Base-by-base conservation (phyloP, 108 stramenopile genomes). In the Mayamaea pseudoterrestris region DNA sequence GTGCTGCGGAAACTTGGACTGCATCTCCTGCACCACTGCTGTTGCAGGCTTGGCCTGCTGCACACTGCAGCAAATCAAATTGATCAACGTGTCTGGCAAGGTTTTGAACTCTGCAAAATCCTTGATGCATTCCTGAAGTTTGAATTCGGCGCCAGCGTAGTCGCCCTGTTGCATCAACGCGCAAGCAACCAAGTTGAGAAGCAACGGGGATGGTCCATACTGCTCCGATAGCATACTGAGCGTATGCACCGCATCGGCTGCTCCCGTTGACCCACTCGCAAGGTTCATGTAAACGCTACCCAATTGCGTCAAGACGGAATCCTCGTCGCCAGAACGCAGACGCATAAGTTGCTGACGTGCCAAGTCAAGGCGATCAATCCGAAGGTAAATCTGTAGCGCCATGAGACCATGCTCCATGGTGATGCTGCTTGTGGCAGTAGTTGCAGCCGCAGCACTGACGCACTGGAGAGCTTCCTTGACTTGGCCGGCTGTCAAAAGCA, bases 361-460 rank as follows among this genome's bases (percentile, higher is more conserved):
- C 57, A 97, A 71, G 61, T 98, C 98, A 12, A 91, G 43, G 5
- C 98, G 78, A 75, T 95, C 89, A 59, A 98, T 80, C 45, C 81
- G 73, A 24, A 98, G 68, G n/a, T 86, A 96, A 50, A 97, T 86
- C 62, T 96, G 90, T 20, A 92, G 61, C 43, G 66, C 56, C 57
- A 90, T 54, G 32, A 80, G 61, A n/a, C 68, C 66, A 42, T 96
- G 93, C 54, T 98, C 95, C 87, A 98, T 75, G 41, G 84, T 83
- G n/a, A n/a, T n/a, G n/a, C n/a, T n/a, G n/a, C n/a, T n/a, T n/a
- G n/a, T n/a, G n/a, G n/a, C n/a, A n/a, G n/a, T n/a, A n/a, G n/a
- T n/a, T n/a, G n/a, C n/a, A 12, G 60, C 42, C 1, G 87, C 87
- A 35, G 60, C 50, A 47, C 81, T 77, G 20, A 98, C 80, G 50